Evolutionary conservation across 352 stramenopile genomes (phyloP).

Genomic region (Phytophthora tentaculata): DNA sequence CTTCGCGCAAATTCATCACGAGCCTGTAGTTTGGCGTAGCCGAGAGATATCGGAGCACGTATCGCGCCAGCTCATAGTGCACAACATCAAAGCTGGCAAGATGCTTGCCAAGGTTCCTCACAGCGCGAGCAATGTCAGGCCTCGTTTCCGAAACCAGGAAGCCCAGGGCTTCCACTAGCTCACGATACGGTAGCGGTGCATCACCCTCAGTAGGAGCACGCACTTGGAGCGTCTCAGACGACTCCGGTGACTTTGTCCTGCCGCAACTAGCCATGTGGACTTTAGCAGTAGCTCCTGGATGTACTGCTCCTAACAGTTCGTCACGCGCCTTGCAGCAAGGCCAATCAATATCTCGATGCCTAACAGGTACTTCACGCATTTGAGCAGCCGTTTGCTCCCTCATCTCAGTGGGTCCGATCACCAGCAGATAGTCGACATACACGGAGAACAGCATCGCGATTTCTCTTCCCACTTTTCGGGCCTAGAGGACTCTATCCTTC

Average conservation of each 20-base stretch:
- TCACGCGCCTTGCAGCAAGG: background rate
- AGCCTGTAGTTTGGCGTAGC: slow-evolving; percentile 13
- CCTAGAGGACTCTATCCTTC: slow-evolving; percentile 3
- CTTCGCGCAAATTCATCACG: background rate
- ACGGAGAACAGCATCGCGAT: slow-evolving; percentile 12
- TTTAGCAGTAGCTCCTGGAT: background rate
- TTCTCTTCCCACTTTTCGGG: background rate
- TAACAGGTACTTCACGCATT: slow-evolving; percentile 5
- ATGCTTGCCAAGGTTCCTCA: slow-evolving; percentile 4
- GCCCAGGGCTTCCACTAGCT: slow-evolving; percentile 18
- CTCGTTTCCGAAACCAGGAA: slow-evolving; percentile 10
- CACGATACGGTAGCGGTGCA: background rate
- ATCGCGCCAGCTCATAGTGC: background rate
- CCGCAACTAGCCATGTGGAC: slow-evolving; percentile 7
- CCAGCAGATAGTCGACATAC: slow-evolving; percentile 1
- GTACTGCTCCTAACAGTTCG: background rate
- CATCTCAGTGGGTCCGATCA: slow-evolving; percentile 1
- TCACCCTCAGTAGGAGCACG: slow-evolving; percentile 3
- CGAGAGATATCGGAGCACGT: slow-evolving; percentile 13
- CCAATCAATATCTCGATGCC: slow-evolving; percentile 3
- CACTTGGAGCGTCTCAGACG: background rate
- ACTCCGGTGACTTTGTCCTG: background rate
- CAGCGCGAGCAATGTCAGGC: slow-evolving; percentile 5
- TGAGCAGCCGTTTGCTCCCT: background rate
- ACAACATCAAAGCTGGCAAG: background rate